phyloP scores from a whole-genome alignment of 2,329 filamentous ascomycete genomes.

The Fusarium xyrophilum region DNA sequence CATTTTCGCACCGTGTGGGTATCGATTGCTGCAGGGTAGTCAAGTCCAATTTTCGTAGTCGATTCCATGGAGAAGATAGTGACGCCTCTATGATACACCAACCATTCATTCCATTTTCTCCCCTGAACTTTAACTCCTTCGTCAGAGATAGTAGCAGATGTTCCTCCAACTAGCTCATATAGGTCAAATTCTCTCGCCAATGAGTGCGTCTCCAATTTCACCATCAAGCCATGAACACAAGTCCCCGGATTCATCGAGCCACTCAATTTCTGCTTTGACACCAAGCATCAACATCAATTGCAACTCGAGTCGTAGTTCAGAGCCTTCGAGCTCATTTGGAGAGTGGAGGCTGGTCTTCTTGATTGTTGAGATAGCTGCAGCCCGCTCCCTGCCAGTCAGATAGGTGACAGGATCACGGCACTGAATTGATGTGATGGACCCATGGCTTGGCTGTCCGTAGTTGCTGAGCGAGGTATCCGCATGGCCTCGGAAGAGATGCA shows the following conservation, averaged over 20 bases:
- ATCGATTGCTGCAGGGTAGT: slow-evolving; percentile 35
- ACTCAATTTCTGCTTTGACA: slow-evolving; percentile 79
- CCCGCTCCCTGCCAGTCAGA: slow-evolving; percentile 64
- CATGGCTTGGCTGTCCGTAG: slow-evolving; percentile 5
- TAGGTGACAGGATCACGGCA: slow-evolving; percentile 43
- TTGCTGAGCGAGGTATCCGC: not conserved
- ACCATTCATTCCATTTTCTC: too few relatives aligned
- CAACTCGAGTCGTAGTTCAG: slow-evolving; percentile 61
- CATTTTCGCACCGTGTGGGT: slow-evolving; percentile 46
- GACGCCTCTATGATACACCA: too few relatives aligned
- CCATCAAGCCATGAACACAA: slow-evolving; percentile 59
- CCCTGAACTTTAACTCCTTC: too few relatives aligned
- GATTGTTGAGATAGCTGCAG: slow-evolving; percentile 62
- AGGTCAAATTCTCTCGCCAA: not conserved
- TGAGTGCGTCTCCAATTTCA: slow-evolving; percentile 43
- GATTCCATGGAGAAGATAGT: too few relatives aligned
- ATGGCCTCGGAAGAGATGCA: slow-evolving; percentile 47
- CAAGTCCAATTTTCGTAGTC: not conserved
- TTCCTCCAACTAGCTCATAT: accelerated
- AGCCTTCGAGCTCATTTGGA: slow-evolving; percentile 42
- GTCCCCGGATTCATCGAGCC: slow-evolving; percentile 64
- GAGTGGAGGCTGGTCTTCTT: slow-evolving; percentile 47
- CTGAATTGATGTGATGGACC: slow-evolving; percentile 38
- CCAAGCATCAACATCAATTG: slow-evolving; percentile 78
- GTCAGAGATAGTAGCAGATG: not conserved